Percentiles rank a stretch among this genome's conserved stretches.
These are phyloP conservation scores for Diospyros kaki DNA, from an alignment of 148 eudicot genomes.

Conservation along the genomic window DNA sequence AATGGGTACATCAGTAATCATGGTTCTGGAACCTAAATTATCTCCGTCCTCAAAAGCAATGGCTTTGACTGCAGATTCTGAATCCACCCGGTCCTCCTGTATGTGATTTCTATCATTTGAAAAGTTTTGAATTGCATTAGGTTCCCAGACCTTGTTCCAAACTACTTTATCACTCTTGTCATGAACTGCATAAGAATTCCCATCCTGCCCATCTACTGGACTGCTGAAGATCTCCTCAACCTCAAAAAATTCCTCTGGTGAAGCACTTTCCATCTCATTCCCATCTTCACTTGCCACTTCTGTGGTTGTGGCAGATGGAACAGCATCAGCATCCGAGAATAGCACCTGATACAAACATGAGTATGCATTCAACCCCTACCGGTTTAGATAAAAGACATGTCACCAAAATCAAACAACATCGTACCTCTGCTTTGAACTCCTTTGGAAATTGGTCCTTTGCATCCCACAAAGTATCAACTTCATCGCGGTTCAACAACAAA, in stretches of 20 bases:
- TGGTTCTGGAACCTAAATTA: constrained; percentile 20
- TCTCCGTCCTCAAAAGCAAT: constrained; percentile 38
- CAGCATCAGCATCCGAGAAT: constrained; percentile 67
- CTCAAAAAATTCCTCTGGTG: constrained; percentile 76
- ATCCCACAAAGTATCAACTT: constrained; percentile 73
- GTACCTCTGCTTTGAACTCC: constrained; percentile 77
- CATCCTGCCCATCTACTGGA: constrained; percentile 51
- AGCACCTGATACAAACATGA: constrained; percentile 66
- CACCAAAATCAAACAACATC: constrained; percentile 15
- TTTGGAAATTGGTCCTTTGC: constrained; percentile 57
- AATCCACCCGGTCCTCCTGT: constrained; percentile 23
- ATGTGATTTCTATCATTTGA: constrained; percentile 41
- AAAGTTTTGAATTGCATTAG: constrained; percentile 52
- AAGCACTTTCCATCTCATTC: constrained; percentile 44
- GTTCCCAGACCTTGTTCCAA: constrained; percentile 45
- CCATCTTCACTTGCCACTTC: constrained; percentile 47
- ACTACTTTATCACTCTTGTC: constrained; percentile 30
- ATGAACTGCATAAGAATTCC: constrained; percentile 28
- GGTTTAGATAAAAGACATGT: constrained; percentile 15
- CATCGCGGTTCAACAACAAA: constrained; percentile 59
- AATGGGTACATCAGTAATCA: constrained; percentile 23
- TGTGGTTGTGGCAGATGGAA: constrained; percentile 42
- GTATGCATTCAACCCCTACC: constrained; percentile 43
- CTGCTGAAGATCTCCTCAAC: constrained; percentile 83
- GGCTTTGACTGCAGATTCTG: constrained; percentile 29